Base-by-base conservation (phyloP, 805 yeast species). In the Starmerella sp. region DNA sequence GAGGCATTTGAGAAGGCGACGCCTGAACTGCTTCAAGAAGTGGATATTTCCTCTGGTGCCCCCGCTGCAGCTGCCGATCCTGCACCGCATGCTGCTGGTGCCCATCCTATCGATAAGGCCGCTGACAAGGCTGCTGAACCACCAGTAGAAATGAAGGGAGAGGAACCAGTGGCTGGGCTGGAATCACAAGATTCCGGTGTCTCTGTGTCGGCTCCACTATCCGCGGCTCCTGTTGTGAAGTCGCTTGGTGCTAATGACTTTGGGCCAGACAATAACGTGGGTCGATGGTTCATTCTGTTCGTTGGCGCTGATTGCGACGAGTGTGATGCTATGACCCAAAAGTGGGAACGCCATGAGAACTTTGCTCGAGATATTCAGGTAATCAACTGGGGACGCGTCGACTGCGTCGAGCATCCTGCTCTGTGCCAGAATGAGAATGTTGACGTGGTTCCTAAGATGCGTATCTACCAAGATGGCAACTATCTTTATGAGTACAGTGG, bases 401-500 rank as follows among this genome's bases (percentile, higher is more conserved):
- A 58, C 49, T 58, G 61, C 48, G 53, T 29, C 29, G 35, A 47
- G 13, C 45, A 57, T 5, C 31, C 46, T 14, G 56, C 41, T 22
- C 42, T 58, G 32, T 62, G 65, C 51, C 39, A 44, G 28, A 30
- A 14, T 5, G 51, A 54, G 37, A 29, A 28, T 6, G 49, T 61
- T n/a, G 15, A n/a, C 7, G 14, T 28, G 9, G 53, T 48, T 43
- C 64, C 64, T 3, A 31, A 48, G 5, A 17, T 59, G 22, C 55
- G 60, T 15, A 53, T 58, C 13, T 61, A 54, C 53, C 55, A 56
- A 3, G 61, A 60, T 38, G 62, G 62, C 14, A 35, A n/a, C 28
- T 13, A 36, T 14, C 44, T 36, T 7, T 55, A 55, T 52, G 53
- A 37, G 14, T 60, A 56, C 36, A 52, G 41, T 3, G 62, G 62